Conservation (phyloP, 139 green algal genomes). For the Tetratostichococcus sp. region DNA sequence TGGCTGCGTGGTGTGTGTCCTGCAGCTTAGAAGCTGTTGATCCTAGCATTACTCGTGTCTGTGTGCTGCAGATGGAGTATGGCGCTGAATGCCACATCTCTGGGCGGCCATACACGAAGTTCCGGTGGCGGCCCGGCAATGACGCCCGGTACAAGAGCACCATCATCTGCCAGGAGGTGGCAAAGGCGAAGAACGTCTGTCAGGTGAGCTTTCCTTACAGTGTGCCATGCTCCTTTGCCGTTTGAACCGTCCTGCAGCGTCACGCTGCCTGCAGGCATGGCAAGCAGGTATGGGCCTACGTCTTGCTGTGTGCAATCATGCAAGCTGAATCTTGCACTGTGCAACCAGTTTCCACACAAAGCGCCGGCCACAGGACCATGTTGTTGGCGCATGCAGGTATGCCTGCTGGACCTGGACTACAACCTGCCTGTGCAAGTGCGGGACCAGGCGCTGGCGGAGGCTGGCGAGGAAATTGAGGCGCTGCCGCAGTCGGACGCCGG, state of each 20-base stretch:
- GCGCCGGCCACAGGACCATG: neutral
- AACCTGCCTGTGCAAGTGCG: slow-evolving; percentile 90
- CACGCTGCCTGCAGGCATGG: too few relatives aligned
- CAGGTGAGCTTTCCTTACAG: slow-evolving; percentile 44
- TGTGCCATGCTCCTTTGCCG: too few relatives aligned
- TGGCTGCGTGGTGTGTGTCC: too few relatives aligned
- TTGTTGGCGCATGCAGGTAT: slow-evolving; percentile 61
- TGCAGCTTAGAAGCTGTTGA: too few relatives aligned
- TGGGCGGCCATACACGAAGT: slow-evolving; percentile 86
- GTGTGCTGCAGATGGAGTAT: slow-evolving; percentile 70
- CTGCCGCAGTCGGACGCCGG: slow-evolving; percentile 10
- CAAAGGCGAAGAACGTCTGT: slow-evolving; percentile 98
- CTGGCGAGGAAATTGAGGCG: slow-evolving; percentile 63
- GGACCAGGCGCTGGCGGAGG: slow-evolving; percentile 56
- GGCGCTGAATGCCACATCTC: slow-evolving; percentile 88
- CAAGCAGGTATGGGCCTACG: too few relatives aligned
- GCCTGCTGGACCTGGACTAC: slow-evolving; percentile 96
- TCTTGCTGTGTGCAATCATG: too few relatives aligned
- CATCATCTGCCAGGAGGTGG: slow-evolving; percentile 97
- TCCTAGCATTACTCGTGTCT: too few relatives aligned
- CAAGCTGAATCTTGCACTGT: too few relatives aligned
- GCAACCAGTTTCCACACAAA: neutral
- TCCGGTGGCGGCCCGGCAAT: slow-evolving; percentile 82
- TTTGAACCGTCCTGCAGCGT: too few relatives aligned
- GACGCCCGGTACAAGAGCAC: slow-evolving; percentile 97